Evolutionary conservation across 2,329 filamentous ascomycete species (phyloP), one percentile per base, ranked within the genome.

Genomic region (Xylaria sp.): DNA sequence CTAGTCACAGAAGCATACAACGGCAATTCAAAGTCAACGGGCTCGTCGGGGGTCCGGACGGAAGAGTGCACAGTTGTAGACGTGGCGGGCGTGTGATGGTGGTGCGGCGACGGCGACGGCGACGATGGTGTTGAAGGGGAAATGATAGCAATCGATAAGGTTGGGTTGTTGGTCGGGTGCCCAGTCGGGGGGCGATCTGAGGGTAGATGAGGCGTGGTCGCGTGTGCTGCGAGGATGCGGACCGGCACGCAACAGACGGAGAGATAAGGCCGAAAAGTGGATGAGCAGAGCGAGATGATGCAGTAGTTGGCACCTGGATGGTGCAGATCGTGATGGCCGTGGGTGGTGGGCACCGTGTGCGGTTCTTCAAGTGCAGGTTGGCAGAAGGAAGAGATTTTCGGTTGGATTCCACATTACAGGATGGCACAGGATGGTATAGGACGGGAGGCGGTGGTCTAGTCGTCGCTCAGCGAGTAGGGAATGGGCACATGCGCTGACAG

Each of bases 381-480:
- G 40, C 17, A n/a, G 49, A 29, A 29, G 21, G 19, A 37, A 44
- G 51, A 57, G 37, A 55, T 63, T 60, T 65, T 41, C 38, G 47
- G 60, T 29, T 48, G 27, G 60, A 60, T 60, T 43, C 55, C 56
- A 54, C 57, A 40, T n/a, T n/a, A n/a, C n/a, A n/a, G n/a, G n/a
- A n/a, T n/a, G n/a, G n/a, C n/a, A n/a, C n/a, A n/a, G n/a, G n/a
- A n/a, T n/a, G n/a, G n/a, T n/a, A n/a, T n/a, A n/a, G n/a, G n/a
- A n/a, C n/a, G n/a, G n/a, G n/a, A n/a, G n/a, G n/a, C n/a, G n/a
- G n/a, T n/a, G n/a, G 35, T 13, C 27, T 38, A 31, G 35, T 54
- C 31, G 59, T 41, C 59, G 63, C 56, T 58, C 60, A 65, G 60
- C 63, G 63, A 65, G 63, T 65, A 65, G 63, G 60, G 57, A 60